Evolutionary conservation across 2,329 filamentous ascomycete species (phyloP), one percentile per base, ranked within the genome.

Genomic region (Scytalidium lignicola): DNA sequence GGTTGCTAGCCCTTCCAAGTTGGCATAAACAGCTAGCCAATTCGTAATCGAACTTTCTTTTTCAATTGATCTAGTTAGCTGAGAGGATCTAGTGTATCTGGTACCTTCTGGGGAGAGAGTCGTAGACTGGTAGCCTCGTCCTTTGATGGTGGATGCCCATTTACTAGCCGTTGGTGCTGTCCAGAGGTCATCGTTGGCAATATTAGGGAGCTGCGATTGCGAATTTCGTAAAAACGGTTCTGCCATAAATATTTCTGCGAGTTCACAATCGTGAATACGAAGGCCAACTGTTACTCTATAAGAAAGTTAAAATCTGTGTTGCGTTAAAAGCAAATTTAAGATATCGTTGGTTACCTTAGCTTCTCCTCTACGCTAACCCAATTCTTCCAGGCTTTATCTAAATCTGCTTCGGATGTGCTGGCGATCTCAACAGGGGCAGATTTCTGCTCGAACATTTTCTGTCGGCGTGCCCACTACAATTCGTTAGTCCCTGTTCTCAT

Each of bases 311-410:
- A n/a, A n/a, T n/a, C n/a, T n/a, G n/a, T n/a, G n/a, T n/a, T n/a
- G n/a, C n/a, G n/a, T n/a, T n/a, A n/a, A n/a, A n/a, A n/a, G n/a
- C n/a, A n/a, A 37, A 8, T 13, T 37, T 13, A 37, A 37, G 32
- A 37, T 5, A 13, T 17, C 40, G 23, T n/a, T 26, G 10, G 10
- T 43, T 50, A 53, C 53, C 53, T 48, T 18, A 41, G 42, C 17
- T 43, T 46, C 17, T 51, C 48, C 42, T 55, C 53, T 21, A 26
- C 21, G 32, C 43, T 41, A 9, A 49, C 51, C 53, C 53, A 55
- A 17, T 29, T 19, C 17, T 46, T 51, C 53, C 53, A 55, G 21
- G 42, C 48, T 32, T 21, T 22, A 19, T 53, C 41, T 13, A 55
- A 46, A 22, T 48, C 41, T 39, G 23, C 23, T 26, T 26, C 23